phyloP scores from a whole-genome alignment of 2,329 filamentous ascomycete genomes.

The Lojkania enalia region DNA sequence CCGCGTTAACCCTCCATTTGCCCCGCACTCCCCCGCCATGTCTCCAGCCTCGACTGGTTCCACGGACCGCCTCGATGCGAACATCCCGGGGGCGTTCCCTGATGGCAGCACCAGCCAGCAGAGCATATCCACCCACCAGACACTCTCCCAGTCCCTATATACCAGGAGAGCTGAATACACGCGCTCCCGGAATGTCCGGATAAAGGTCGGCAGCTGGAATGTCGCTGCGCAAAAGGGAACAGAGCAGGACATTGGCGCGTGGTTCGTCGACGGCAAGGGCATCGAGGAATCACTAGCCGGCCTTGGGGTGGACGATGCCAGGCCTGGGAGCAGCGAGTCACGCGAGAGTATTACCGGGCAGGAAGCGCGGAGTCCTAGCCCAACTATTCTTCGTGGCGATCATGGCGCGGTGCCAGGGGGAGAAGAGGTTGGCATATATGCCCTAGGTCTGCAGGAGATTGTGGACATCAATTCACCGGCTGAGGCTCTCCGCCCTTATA shows the following conservation, averaged over 20 bases:
- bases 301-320: constrained; percentile 41
- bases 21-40: constrained; percentile 28
- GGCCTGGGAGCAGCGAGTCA: constrained; percentile 37
- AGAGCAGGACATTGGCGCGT: constrained; percentile 82
- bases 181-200: constrained; percentile 70
- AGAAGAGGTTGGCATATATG: constrained; percentile 83
- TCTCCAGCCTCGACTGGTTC: constrained; percentile 25
- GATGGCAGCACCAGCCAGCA: constrained; percentile 15
- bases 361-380: constrained; percentile 49
- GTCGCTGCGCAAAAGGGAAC: constrained; percentile 82
- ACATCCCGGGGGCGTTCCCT: constrained; percentile 56
- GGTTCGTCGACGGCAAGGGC: constrained; percentile 82
- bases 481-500: constrained; percentile 76
- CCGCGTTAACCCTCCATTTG: neutral
- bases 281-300: constrained; percentile 66
- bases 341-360: constrained; percentile 53
- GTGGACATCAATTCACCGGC: constrained; percentile 80
- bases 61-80: constrained; percentile 45
- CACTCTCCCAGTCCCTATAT: constrained; percentile 64
- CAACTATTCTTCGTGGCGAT: constrained; percentile 52
- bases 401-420: constrained; percentile 56
- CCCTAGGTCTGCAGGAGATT: constrained; percentile 88
- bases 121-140: constrained; percentile 44
- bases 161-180: constrained; percentile 80
- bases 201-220: constrained; percentile 97